Conservation (phyloP, 2,329 filamentous ascomycete genomes). For the Rutstroemia sp. region DNA sequence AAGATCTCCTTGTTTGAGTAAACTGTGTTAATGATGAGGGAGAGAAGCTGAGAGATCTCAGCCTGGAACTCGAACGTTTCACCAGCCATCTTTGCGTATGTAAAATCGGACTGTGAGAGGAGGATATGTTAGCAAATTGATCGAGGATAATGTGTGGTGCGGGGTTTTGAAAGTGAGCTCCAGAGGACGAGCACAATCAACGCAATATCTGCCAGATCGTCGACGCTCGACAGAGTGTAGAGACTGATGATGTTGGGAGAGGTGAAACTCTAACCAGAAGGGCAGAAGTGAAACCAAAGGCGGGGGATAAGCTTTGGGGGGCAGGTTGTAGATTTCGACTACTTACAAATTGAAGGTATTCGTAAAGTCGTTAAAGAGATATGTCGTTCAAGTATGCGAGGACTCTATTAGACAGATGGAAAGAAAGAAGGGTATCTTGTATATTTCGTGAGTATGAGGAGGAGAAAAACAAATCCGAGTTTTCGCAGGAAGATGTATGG, state of each 20-base stretch:
- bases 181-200: background rate
- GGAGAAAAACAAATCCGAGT: background rate
- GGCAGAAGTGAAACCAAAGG: background rate
- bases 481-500: slow-evolving; percentile 3
- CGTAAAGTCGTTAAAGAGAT: slow-evolving; percentile 8
- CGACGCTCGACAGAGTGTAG: no score
- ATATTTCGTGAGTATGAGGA: slow-evolving; percentile 2
- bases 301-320: background rate
- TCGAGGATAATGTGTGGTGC: background rate
- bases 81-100: slow-evolving; percentile 60
- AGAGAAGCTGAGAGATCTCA: slow-evolving; percentile 99
- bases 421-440: slow-evolving; percentile 10
- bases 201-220: no score
- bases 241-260: no score
- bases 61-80: slow-evolving; percentile 99
- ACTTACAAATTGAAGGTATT: slow-evolving; percentile 9
- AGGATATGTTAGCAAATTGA: background rate
- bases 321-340: background rate
- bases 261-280: no score
- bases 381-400: background rate
- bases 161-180: background rate
- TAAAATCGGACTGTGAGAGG: slow-evolving; percentile 7
- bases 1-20: slow-evolving; percentile 99
- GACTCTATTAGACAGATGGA: slow-evolving; percentile 5
- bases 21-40: slow-evolving; percentile 99